phyloP scores from a whole-genome alignment of 768 basidiomycete species.

The Gymnopilus junonius region DNA sequence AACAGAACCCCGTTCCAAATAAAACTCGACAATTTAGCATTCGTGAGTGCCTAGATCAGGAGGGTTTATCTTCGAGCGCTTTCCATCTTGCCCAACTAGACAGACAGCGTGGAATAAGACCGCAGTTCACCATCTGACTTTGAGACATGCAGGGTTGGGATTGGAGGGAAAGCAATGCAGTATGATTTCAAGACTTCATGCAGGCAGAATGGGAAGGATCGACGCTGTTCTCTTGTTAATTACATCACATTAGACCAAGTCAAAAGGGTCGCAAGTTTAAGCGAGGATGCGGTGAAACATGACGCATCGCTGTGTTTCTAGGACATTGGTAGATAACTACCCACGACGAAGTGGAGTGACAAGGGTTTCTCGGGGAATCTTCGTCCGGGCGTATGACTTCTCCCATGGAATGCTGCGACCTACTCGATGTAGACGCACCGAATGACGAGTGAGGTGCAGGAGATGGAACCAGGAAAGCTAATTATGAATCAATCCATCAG shows the following conservation, averaged over 20 bases:
- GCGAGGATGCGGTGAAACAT: neutral
- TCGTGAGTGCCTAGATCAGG: neutral
- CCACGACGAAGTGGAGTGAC: neutral
- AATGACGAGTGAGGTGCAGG: neutral
- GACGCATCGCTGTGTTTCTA: neutral
- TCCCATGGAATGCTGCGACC: conserved; percentile 1
- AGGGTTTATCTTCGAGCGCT: neutral
- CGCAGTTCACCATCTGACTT: neutral
- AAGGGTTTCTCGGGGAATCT: neutral
- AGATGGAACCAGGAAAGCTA: neutral
- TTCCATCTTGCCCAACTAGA: neutral
- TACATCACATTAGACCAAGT: neutral
- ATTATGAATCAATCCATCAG: conserved; percentile 1
- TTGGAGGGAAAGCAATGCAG: neutral
- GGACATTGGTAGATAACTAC: neutral
- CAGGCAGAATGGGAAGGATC: neutral
- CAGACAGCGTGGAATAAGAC: conserved; percentile 2
- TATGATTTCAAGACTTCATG: neutral
- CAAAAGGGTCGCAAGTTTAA: neutral
- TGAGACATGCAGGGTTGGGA: neutral
- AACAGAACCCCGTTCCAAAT: conserved; percentile 4
- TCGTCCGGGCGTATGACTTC: neutral
- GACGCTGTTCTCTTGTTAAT: neutral
- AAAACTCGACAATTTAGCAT: conserved; percentile 4
- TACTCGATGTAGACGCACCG: neutral